Base-by-base conservation (phyloP, 192 early-diverging fungal species). In the Gigaspora rosea region DNA sequence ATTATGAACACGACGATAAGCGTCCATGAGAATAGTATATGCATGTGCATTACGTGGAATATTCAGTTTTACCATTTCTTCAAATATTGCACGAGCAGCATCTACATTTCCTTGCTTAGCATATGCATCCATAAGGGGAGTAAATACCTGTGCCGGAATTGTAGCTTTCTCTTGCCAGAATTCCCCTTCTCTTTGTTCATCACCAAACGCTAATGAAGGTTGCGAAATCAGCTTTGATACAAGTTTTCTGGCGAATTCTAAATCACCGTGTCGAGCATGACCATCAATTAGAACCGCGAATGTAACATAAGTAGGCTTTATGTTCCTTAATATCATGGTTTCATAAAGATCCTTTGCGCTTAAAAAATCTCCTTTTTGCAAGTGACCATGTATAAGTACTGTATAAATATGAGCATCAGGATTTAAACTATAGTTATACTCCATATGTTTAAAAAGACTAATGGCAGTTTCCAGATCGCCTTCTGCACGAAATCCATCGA, bases 301-400 rank as follows among this genome's bases (percentile, higher is more conserved):
- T 10, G 85, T 86, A 49, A 79, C 67, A 67, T 79, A 81, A 36
- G 82, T 85, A 52, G 86, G 86, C 67, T 81, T 49, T 46, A 85
- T 52, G 20, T 79, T 79, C 7, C 67, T 72, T 27, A 75, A 61
- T 13, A 86, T 65, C 83, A 89, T 88, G 12, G 75, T 77, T 51
- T 82, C 73, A 73, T 86, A 80, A 15, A 86, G 65, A 27, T 78
- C 66, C 51, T 79, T 80, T 18, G 84, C 85, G 9, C 80, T 74
- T 63, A 80, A 68, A 32, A 83, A 62, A 20, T 78, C 56, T n/a
- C 74, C 70, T 2, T 67, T 46, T 47, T 80, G 78, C 18, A 85
- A 68, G 50, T 88, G 86, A 6, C 79, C 83, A 69, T 86, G 81
- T 69, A 89, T 86, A 27, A 89, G 69, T 35, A 88, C 82, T 22